Percentiles rank a stretch among this genome's conserved stretches.
These are phyloP conservation scores for Pestalotiopsis sp. DNA, from an alignment of 2,329 filamentous ascomycete genomes.

Conservation along the genomic window DNA sequence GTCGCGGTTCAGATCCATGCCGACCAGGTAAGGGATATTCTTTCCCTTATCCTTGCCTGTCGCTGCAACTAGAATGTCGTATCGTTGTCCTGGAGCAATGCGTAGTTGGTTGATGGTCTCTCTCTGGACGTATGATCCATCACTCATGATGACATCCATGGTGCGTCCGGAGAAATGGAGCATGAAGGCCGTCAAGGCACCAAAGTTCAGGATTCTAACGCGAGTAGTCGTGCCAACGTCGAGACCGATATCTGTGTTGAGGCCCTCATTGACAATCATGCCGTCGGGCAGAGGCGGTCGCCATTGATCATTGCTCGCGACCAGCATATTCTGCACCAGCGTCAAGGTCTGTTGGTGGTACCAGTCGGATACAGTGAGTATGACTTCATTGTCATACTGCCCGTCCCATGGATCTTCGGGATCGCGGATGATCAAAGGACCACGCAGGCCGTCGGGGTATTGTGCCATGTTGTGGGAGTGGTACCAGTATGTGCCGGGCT, in stretches of 20 bases:
- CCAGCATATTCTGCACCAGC: slow-evolving; percentile 40
- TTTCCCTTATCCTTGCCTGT: slow-evolving; percentile 32
- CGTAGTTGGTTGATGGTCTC: slow-evolving; percentile 38
- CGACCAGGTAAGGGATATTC: slow-evolving; percentile 45
- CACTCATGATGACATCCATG: slow-evolving; percentile 46
- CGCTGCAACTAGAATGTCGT: slow-evolving; percentile 45
- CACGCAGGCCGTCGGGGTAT: slow-evolving; percentile 68
- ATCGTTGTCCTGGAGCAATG: slow-evolving; percentile 44
- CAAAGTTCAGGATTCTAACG: slow-evolving; percentile 46
- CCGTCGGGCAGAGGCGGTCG: slow-evolving; percentile 41
- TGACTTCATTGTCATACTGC: slow-evolving; percentile 58
- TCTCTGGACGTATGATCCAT: slow-evolving; percentile 40
- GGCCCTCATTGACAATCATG: slow-evolving; percentile 44
- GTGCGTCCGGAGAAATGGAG: slow-evolving; percentile 43
- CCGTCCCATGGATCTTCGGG: slow-evolving; percentile 50
- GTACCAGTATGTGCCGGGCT: slow-evolving; percentile 51
- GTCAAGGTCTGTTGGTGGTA: slow-evolving; percentile 40
- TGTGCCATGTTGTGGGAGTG: slow-evolving; percentile 66
- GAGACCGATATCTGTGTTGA: slow-evolving; percentile 35
- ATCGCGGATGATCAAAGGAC: slow-evolving; percentile 61
- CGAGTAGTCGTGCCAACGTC: slow-evolving; percentile 45
- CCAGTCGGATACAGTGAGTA: slow-evolving; percentile 59
- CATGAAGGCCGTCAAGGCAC: slow-evolving; percentile 43
- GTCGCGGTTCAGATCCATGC: slow-evolving; percentile 45
- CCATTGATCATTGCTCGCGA: slow-evolving; percentile 38